Base-by-base conservation (phyloP, 2,329 filamentous ascomycete species). In the Cladosporium velox region DNA sequence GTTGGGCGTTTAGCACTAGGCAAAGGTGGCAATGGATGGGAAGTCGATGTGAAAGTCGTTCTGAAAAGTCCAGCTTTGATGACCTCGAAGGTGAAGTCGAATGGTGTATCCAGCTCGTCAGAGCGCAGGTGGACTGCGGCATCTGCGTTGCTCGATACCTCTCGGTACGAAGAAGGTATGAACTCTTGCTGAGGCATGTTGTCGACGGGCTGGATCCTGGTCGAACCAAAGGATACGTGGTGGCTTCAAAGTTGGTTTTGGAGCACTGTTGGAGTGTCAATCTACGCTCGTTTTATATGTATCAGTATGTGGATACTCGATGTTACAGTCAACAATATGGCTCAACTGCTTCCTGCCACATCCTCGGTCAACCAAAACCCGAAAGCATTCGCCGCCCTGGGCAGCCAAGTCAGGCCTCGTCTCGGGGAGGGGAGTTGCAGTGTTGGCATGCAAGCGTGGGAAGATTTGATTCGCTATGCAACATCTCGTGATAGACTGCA, bases 41-140 rank as follows among this genome's bases (percentile, higher is more conserved):
- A 81, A 15, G 81, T 72, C 0, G 89, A 88, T 1, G 85, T 83
- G 73, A 91, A 91, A 0, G 87, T 88, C 1, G 89, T 90, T 51
- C 89, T 82, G 77, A 91, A 92, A 18, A 91, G 78, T 60, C 88
- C 88, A 24, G 83, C 80, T 18, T 84, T 82, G 34, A 91, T 71
- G 0, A 85, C 82, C 73, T 91, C 86, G 68, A 91, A 90, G 0
- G 81, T 81, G 73, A 91, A 91, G 18, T 82, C 76, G 67, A 87
- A 86, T 0, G 80, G 69, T 30, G 60, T 74, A 24, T 35, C 64
- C 77, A 1, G 81, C 76, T 79, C 77, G 21, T 70, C 73, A 6
- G 81, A 83, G 52, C 76, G 76, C 38, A 87, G 78, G 52, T 78
- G 72, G 6, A 86, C 70, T 0, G 73, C 72, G 6, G 73, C 68